Conservation (phyloP, 176 grass and related monocot genomes). For the Avena eriantha region DNA sequence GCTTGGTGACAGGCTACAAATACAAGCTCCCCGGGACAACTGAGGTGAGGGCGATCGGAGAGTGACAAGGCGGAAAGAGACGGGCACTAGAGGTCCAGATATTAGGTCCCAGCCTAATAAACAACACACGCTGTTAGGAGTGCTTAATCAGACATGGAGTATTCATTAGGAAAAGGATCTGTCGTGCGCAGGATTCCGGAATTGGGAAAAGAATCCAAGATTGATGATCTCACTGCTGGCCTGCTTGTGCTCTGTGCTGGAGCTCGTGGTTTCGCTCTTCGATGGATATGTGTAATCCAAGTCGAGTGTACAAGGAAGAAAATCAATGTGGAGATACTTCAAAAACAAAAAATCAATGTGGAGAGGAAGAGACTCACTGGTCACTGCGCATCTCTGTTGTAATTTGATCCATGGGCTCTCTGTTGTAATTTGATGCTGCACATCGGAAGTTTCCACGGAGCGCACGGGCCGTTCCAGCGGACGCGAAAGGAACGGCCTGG, state of each 20-base stretch:
- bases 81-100: not conserved
- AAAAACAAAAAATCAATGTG: not conserved
- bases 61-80: slow-evolving; percentile 33
- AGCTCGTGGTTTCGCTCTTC: not conserved
- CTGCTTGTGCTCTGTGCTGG: not conserved
- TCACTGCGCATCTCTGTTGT: not conserved
- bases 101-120: not conserved
- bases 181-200: not conserved
- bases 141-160: not conserved
- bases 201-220: not conserved
- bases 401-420: not conserved
- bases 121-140: not conserved
- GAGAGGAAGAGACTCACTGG: not conserved
- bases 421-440: not conserved
- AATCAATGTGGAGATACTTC: not conserved
- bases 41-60: not conserved
- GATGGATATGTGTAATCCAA: not conserved
- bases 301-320: not conserved
- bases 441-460: not conserved
- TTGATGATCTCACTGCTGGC: not conserved
- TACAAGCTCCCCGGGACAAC: not conserved
- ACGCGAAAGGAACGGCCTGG: not conserved
- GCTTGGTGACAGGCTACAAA: not conserved
- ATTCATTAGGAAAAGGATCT: not conserved
- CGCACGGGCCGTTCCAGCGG: not conserved